A percentile compares a stretch with the other conserved stretches of the same genome.
Conservation (phyloP, 2,329 filamentous ascomycete genomes). For the Cercospora sp. region DNA sequence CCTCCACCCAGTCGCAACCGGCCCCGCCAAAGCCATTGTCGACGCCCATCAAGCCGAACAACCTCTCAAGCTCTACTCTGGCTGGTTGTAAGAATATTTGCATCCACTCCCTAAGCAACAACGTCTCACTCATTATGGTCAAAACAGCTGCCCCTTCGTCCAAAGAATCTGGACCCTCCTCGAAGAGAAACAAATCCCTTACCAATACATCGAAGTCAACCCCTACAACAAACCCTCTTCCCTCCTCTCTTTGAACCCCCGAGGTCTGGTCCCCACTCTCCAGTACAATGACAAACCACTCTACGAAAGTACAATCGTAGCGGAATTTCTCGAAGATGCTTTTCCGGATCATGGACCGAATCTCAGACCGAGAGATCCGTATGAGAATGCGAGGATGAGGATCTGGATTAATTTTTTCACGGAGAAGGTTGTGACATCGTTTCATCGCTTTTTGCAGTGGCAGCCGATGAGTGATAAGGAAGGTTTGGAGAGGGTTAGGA, state of each 20-base stretch:
- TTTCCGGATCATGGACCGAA: conserved; percentile 54
- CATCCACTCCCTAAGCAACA: not conserved
- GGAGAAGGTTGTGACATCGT: conserved; percentile 66
- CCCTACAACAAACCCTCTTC: conserved; percentile 70
- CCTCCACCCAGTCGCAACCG: conserved; percentile 48
- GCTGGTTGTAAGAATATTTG: conserved; percentile 33
- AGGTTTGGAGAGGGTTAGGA: conserved; percentile 53
- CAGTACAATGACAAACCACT: conserved; percentile 59
- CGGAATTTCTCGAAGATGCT: conserved; percentile 74
- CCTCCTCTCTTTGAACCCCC: conserved; percentile 71
- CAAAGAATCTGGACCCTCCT: conserved; percentile 73
- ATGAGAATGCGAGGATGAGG: conserved; percentile 63
- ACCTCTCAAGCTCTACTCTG: conserved; percentile 39
- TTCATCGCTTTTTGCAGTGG: conserved; percentile 61
- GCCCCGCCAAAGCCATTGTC: conserved; percentile 44
- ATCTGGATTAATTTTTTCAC: conserved; percentile 76
- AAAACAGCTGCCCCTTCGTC: conserved; percentile 57
- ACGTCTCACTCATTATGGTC: not conserved
- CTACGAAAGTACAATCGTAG: conserved; percentile 71
- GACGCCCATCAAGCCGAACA: conserved; percentile 36
- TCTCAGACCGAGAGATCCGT: conserved; percentile 62
- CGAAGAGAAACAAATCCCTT: conserved; percentile 69
- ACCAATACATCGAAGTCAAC: conserved; percentile 71
- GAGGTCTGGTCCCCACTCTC: conserved; percentile 73
- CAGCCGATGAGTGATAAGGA: conserved; percentile 44